Percentiles rank a stretch among this genome's conserved stretches.
Evolutionary conservation across 306 rosid genomes (phyloP).

Genomic region (Trichosanthes truncata): DNA sequence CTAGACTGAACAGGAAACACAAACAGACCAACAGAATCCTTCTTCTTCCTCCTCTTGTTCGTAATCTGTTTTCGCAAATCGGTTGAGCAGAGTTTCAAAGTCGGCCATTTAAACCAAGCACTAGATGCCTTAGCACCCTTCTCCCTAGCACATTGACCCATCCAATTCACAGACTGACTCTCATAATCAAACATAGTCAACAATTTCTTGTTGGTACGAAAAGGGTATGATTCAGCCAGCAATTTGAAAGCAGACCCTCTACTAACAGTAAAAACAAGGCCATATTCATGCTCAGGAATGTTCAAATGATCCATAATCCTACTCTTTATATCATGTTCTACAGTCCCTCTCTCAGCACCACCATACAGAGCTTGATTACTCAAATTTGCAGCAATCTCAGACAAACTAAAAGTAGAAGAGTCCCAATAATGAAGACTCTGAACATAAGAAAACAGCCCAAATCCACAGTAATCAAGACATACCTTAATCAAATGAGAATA

Average conservation of each 20-base stretch:
- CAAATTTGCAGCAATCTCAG: slow-evolving; percentile 93
- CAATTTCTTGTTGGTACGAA: slow-evolving; percentile 70
- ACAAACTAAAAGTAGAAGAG: slow-evolving; percentile 88
- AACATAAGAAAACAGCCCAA: slow-evolving; percentile 80
- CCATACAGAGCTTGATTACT: slow-evolving; percentile 93
- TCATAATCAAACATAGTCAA: slow-evolving; percentile 95
- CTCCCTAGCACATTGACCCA: slow-evolving; percentile 83
- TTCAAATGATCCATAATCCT: slow-evolving; percentile 91
- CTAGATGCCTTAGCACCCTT: slow-evolving; percentile 87
- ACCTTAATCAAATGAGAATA: slow-evolving; percentile 72
- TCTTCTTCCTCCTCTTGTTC: slow-evolving; percentile 32
- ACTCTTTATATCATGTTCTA: slow-evolving; percentile 77
- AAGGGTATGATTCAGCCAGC: slow-evolving; percentile 88
- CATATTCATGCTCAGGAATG: slow-evolving; percentile 91
- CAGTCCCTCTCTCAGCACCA: slow-evolving; percentile 82
- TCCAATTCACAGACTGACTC: slow-evolving; percentile 94
- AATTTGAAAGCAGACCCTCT: slow-evolving; percentile 89
- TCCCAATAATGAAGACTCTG: slow-evolving; percentile 97
- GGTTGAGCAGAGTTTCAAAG: slow-evolving; percentile 81
- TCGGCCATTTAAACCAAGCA: slow-evolving; percentile 99
- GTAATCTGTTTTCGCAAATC: slow-evolving; percentile 90
- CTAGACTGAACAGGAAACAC: slow-evolving; percentile 33
- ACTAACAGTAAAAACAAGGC: slow-evolving; percentile 94
- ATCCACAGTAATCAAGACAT: slow-evolving; percentile 94
- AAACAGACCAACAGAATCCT: slow-evolving; percentile 24